These are phyloP conservation scores for Penicillium sp. DNA, from an alignment of 2,329 filamentous ascomycete genomes.

Conservation along the genomic window DNA sequence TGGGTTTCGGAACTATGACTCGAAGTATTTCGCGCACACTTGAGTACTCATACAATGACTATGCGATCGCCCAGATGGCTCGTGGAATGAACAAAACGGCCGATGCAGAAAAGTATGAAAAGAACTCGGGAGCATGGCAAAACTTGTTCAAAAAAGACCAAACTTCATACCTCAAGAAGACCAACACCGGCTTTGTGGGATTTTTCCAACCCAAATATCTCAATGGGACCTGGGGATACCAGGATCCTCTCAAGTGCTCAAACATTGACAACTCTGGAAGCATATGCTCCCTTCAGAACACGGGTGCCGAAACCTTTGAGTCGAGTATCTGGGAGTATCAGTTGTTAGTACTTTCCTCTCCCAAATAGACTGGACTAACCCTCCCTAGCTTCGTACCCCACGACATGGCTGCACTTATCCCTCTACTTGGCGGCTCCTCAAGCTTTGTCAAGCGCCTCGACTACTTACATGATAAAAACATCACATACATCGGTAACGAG, in stretches of 20 bases:
- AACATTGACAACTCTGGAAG: slow-evolving; percentile 53
- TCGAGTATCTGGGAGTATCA: slow-evolving; percentile 40
- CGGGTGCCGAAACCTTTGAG: slow-evolving; percentile 34
- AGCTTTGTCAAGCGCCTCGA: slow-evolving; percentile 59
- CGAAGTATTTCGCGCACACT: slow-evolving; percentile 69
- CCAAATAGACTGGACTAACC: slow-evolving; percentile 33
- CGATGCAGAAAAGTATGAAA: slow-evolving; percentile 60
- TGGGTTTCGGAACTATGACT: slow-evolving; percentile 68
- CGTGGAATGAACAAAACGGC: slow-evolving; percentile 53
- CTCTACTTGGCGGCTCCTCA: slow-evolving; percentile 58
- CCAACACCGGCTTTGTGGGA: slow-evolving; percentile 65
- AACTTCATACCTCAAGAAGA: slow-evolving; percentile 56
- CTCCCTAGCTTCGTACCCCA: slow-evolving; percentile 52
- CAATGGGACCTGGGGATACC: slow-evolving; percentile 68
- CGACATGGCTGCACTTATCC: slow-evolving; percentile 55
- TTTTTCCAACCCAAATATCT: slow-evolving; percentile 70
- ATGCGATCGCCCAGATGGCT: slow-evolving; percentile 63
- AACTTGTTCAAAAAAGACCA: slow-evolving; percentile 67
- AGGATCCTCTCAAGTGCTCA: slow-evolving; percentile 58
- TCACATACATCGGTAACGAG: slow-evolving; percentile 67
- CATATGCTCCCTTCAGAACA: slow-evolving; percentile 35
- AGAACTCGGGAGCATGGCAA: slow-evolving; percentile 63
- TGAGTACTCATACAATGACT: slow-evolving; percentile 77
- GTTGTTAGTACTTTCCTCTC: slow-evolving; percentile 46
- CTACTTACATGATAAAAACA: slow-evolving; percentile 62